These are phyloP conservation scores for Pyracantha coccinea DNA, from an alignment of 331 rosid genomes.

Conservation along the genomic window DNA sequence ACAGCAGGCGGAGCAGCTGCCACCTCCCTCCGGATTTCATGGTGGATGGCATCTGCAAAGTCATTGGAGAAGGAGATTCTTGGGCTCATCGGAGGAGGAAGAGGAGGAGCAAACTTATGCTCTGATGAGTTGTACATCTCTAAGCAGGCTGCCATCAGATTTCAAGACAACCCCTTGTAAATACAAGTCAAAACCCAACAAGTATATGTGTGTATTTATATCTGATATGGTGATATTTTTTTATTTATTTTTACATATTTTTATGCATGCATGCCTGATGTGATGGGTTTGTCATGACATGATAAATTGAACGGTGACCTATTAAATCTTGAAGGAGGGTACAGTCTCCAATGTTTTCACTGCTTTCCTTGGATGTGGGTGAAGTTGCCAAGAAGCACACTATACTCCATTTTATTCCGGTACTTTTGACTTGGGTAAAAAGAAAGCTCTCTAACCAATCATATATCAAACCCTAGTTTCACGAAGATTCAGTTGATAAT, in stretches of 20 bases:
- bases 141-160: conserved; percentile 69
- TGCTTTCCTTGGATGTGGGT: conserved; percentile 33
- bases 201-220: conserved; percentile 35
- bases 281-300: conserved; percentile 10
- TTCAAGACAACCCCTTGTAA: conserved; percentile 40
- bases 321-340: background rate
- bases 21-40: conserved; percentile 21
- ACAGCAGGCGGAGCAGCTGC: conserved; percentile 21
- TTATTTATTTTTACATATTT: background rate
- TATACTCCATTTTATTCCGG: background rate
- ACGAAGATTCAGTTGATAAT: conserved; percentile 18
- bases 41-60: conserved; percentile 55
- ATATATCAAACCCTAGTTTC: background rate
- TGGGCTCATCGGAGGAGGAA: conserved; percentile 55
- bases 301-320: conserved; percentile 9
- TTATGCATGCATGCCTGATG: conserved; percentile 7
- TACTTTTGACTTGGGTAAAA: background rate
- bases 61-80: conserved; percentile 93
- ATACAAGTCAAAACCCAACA: background rate
- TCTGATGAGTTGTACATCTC: conserved; percentile 85
- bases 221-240: conserved; percentile 9
- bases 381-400: conserved; percentile 36
- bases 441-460: background rate
- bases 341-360: conserved; percentile 28
- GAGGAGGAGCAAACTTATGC: conserved; percentile 26